These are phyloP conservation scores for Phoma sp. DNA, from an alignment of 2,329 filamentous ascomycete species.

Conservation along the genomic window DNA sequence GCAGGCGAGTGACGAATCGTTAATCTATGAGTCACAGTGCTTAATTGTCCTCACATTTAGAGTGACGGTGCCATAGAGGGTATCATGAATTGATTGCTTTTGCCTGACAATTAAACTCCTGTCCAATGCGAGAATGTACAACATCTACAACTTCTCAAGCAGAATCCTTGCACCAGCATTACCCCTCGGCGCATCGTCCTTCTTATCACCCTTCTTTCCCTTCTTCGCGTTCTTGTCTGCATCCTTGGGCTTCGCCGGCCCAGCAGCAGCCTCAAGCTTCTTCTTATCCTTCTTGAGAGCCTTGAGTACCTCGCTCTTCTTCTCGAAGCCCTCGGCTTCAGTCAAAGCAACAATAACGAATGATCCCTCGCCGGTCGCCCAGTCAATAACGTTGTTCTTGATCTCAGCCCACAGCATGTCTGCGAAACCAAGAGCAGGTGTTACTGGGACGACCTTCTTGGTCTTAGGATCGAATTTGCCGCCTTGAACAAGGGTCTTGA, in stretches of 20 bases:
- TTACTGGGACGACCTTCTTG: slow-evolving; percentile 71
- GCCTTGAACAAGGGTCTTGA: slow-evolving; percentile 89
- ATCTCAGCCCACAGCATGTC: slow-evolving; percentile 82
- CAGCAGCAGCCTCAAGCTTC: slow-evolving; percentile 70
- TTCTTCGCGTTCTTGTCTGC: slow-evolving; percentile 36
- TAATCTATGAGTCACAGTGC: not conserved
- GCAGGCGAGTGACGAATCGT: not conserved
- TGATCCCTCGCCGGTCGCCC: slow-evolving; percentile 85
- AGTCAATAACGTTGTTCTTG: slow-evolving; percentile 73
- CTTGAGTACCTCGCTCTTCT: slow-evolving; percentile 70
- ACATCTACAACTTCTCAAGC: slow-evolving; percentile 48
- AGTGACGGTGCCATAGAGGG: not conserved
- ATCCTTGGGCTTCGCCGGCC: slow-evolving; percentile 28
- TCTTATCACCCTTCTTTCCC: slow-evolving; percentile 48
- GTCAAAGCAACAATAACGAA: slow-evolving; percentile 85
- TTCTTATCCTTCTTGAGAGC: slow-evolving; percentile 76
- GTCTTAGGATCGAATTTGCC: slow-evolving; percentile 80
- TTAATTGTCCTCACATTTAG: not conserved
- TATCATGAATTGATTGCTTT: slow-evolving; percentile 17
- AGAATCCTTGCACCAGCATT: slow-evolving; percentile 57
- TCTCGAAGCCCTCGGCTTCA: slow-evolving; percentile 72
- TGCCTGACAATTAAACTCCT: slow-evolving; percentile 9
- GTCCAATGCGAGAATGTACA: not conserved
- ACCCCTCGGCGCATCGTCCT: slow-evolving; percentile 44
- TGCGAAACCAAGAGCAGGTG: slow-evolving; percentile 81